Base-by-base conservation (phyloP, 75 land plant species). In the Sequoiadendron giganteum region DNA sequence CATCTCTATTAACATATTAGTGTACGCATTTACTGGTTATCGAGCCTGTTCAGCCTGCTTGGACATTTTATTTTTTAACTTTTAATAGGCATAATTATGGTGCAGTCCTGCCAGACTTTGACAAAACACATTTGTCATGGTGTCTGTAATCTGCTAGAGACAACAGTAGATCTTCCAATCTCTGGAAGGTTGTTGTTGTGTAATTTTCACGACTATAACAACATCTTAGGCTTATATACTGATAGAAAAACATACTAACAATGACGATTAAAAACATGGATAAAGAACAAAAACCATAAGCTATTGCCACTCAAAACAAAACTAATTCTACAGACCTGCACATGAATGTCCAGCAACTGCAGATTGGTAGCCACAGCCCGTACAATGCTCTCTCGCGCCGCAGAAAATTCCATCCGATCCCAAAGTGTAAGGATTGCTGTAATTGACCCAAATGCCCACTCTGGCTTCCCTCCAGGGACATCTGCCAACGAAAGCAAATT, bases 401-500 rank as follows among this genome's bases (percentile, higher is more conserved):
- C 94, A 38, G 91, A 93, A 58, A 94, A 98, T 84, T 98, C 99
- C 88, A 96, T 99, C 45, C 99, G 86, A 78, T 98, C 99, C 99
- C 99, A 98, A 16, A 98, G 93, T 15, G 97, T 98, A 30, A 98
- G 93, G 48, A 98, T 93, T 7, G 99, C 97, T 43, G 94, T 96
- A 85, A 96, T 96, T 32, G 99, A 95, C 18, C 95, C 93, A 4
- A 99, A 95, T 79, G 99, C 99, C 99, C 99, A 98, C 90, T 98
- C 99, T 0, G 99, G 97, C 91, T 98, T 98, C 48, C 99, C 99
- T 16, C 99, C 99, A 68, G 99, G 99, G 36, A 97, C 99, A 92
- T 98, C 99, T 77, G 99, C 99, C 87, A 98, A 88, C 10, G 97
- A 96, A 45, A 98, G 90, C 93, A 97, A 94, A 88, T 98, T 98